Evolutionary conservation across 1,284 basidiomycete species (phyloP).

Genomic region (Earliella scabrosa): DNA sequence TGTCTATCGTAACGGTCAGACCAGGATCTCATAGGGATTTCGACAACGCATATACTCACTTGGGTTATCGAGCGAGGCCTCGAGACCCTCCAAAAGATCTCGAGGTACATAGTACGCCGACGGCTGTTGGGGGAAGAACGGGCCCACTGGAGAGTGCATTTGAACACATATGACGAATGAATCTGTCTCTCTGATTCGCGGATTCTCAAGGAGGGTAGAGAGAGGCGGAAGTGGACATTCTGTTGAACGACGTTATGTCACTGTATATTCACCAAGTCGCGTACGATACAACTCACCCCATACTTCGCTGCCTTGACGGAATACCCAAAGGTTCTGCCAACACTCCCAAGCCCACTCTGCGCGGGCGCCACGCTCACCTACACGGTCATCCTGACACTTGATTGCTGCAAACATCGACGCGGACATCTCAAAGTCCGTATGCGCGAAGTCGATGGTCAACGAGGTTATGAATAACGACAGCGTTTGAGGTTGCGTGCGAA

Average conservation of each 20-base stretch:
- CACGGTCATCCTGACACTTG: conserved; percentile 64
- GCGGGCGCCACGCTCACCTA: conserved; percentile 65
- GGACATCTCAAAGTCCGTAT: conserved; percentile 61
- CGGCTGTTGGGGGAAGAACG: conserved; percentile 67
- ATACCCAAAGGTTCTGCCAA: conserved; percentile 68
- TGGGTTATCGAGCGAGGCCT: conserved; percentile 65
- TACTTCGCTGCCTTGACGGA: conserved; percentile 70
- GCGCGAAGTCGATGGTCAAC: conserved; percentile 62
- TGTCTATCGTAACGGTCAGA: conserved; percentile 36
- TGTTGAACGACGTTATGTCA: too few relatives aligned
- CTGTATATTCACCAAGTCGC: too few relatives aligned
- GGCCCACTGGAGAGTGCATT: conserved; percentile 69
- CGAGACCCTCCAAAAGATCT: conserved; percentile 63
- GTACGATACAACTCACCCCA: conserved; percentile 53
- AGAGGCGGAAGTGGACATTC: conserved; percentile 71
- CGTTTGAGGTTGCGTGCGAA: conserved; percentile 35
- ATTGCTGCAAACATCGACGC: conserved; percentile 77
- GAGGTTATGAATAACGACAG: conserved; percentile 73
- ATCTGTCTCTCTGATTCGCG: conserved; percentile 59
- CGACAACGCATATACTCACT: conserved; percentile 47
- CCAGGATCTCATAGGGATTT: conserved; percentile 9
- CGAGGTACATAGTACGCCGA: conserved; percentile 67
- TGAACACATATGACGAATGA: conserved; percentile 74
- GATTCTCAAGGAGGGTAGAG: conserved; percentile 62
- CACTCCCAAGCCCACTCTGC: conserved; percentile 77